These are phyloP conservation scores for Lentinula lateritia DNA, from an alignment of 768 basidiomycete genomes.

Conservation along the genomic window DNA sequence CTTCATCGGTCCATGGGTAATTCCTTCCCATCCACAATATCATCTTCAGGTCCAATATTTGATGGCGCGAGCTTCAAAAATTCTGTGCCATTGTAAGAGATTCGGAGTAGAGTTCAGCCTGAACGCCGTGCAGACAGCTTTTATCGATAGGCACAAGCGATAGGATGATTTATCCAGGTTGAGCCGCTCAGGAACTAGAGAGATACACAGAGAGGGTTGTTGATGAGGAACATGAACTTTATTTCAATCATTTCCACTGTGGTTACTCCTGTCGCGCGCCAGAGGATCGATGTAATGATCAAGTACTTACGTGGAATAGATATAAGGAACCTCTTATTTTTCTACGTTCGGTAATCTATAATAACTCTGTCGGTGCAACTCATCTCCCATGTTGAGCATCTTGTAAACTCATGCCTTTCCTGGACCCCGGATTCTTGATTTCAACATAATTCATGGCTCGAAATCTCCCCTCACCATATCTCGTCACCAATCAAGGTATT, in stretches of 20 bases:
- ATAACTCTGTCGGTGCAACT: no score
- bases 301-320: no score
- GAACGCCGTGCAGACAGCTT: neutral
- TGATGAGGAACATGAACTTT: no score
- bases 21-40: neutral
- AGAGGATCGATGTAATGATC: no score
- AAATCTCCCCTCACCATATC: neutral
- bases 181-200: neutral
- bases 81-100: neutral
- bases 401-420: no score
- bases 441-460: neutral
- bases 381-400: no score
- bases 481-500: slow-evolving; percentile 1
- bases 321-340: no score
- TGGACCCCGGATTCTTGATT: no score
- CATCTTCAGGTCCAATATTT: neutral
- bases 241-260: no score
- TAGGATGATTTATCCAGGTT: neutral
- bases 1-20: neutral
- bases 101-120: neutral
- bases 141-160: neutral
- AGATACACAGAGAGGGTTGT: no score
- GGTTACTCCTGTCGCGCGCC: no score
- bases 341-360: no score
- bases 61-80: neutral